These are phyloP conservation scores for Solanum arcanum DNA, from an alignment of 257 asterid species.

Conservation along the genomic window DNA sequence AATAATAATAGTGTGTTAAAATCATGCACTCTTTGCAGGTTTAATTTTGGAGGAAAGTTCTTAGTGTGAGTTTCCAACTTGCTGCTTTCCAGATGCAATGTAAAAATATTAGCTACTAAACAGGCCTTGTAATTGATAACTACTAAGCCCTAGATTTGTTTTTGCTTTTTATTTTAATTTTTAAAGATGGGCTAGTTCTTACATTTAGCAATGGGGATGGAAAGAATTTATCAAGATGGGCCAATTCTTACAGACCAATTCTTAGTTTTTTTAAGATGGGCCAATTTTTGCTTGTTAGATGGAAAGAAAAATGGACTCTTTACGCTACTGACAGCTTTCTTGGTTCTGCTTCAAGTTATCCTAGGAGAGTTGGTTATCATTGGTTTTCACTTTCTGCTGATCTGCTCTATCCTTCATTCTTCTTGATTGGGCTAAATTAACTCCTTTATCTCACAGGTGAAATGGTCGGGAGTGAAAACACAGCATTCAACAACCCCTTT, in stretches of 20 bases:
- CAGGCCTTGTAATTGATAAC: not conserved
- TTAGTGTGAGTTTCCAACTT: not conserved
- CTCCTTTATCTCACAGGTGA: constrained; percentile 19
- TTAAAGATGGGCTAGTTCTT: not conserved
- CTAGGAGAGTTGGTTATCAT: not conserved
- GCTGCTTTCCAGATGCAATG: not conserved
- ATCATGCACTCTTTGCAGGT: not conserved
- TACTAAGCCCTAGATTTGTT: not conserved
- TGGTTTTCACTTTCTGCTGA: not conserved
- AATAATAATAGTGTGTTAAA: not conserved
- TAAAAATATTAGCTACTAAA: not conserved
- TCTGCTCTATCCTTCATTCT: not conserved
- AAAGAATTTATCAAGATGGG: not conserved
- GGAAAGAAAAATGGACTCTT: not conserved
- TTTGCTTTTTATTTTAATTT: not conserved
- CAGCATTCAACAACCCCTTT: constrained; percentile 44
- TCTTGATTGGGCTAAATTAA: not conserved
- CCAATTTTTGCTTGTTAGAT: not conserved
- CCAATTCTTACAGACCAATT: not conserved
- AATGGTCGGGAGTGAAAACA: constrained; percentile 44
- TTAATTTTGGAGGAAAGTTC: not conserved
- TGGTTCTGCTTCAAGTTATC: not conserved
- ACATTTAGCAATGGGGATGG: not conserved
- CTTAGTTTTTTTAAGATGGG: not conserved
- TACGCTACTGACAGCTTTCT: not conserved